A percentile compares a stretch with the other conserved stretches of the same genome.
Conservation (phyloP, 2,329 filamentous ascomycete genomes). For the Ramularia endophylla region DNA sequence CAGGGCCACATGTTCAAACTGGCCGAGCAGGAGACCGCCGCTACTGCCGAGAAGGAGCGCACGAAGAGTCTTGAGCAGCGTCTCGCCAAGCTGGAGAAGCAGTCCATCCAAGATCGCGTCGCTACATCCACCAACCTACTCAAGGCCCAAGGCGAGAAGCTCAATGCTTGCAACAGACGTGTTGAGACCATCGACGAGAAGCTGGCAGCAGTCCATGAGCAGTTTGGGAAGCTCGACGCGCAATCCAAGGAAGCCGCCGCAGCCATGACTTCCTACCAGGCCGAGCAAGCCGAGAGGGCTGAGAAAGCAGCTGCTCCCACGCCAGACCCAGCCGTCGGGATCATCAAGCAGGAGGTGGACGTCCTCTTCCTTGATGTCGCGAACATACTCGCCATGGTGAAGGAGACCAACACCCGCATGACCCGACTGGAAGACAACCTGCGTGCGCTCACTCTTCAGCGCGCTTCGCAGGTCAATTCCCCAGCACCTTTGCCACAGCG, state of each 20-base stretch:
- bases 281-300: background rate
- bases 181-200: conserved; percentile 6
- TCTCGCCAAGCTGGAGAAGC: conserved; percentile 15
- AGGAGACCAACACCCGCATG: conserved; percentile 11
- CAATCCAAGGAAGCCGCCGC: conserved; percentile 5
- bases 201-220: background rate
- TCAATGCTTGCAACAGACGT: conserved; percentile 4
- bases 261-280: background rate
- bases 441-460: conserved; percentile 18
- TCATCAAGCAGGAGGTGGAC: conserved; percentile 16
- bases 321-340: background rate
- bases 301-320: background rate
- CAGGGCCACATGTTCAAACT: conserved; percentile 20
- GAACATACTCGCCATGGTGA: conserved; percentile 12
- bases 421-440: conserved; percentile 15
- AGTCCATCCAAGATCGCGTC: conserved; percentile 13
- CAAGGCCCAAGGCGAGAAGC: conserved; percentile 8
- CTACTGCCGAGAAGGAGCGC: conserved; percentile 6
- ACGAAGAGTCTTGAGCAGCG: conserved; percentile 11
- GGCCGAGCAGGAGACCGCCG: conserved; percentile 9
- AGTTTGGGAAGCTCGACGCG: conserved; percentile 3
- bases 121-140: conserved; percentile 11
- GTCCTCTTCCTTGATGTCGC: conserved; percentile 21
- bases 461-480: conserved; percentile 1
- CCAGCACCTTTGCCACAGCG: conserved; percentile 12